Evolutionary conservation across 2,329 filamentous ascomycete genomes (phyloP).

Genomic region (Botrytis porri): DNA sequence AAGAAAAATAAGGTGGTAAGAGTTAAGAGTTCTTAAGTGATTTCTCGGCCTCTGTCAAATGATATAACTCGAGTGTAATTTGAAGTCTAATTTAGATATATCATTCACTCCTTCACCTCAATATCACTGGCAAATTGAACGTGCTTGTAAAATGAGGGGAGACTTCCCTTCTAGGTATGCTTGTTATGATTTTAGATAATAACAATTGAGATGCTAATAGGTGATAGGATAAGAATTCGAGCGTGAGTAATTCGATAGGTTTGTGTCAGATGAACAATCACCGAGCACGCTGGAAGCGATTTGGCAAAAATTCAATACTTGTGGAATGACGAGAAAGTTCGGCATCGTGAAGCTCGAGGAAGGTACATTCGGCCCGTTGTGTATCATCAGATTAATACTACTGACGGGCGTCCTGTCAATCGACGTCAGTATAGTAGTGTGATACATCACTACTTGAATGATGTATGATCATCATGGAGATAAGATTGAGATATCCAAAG

Average conservation of each 20-base stretch:
- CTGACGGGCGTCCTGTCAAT: neutral
- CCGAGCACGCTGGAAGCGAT: neutral
- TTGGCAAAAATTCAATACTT: slow-evolving; percentile 4
- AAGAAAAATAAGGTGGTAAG: neutral
- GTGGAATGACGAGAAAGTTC: slow-evolving; percentile 6
- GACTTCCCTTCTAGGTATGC: neutral
- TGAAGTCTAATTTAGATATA: neutral
- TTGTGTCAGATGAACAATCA: neutral
- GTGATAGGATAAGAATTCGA: slow-evolving; percentile 8
- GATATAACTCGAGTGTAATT: slow-evolving; percentile 1
- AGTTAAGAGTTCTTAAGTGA: neutral
- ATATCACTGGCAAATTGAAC: neutral
- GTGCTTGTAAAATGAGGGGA: neutral
- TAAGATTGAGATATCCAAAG: neutral
- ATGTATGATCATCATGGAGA: neutral
- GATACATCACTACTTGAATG: neutral
- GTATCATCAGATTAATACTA: slow-evolving; percentile 10
- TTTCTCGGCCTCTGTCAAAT: neutral
- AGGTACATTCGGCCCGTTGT: slow-evolving; percentile 12
- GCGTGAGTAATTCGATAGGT: slow-evolving; percentile 10
- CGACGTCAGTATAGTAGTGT: neutral
- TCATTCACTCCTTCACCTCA: neutral
- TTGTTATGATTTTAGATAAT: slow-evolving; percentile 3
- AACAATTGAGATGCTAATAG: neutral
- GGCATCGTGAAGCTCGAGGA: neutral